Percentiles rank a stretch among this genome's conserved stretches.
phyloP scores from a whole-genome alignment of 2,329 filamentous ascomycete genomes.

The Corynespora cassiicola region DNA sequence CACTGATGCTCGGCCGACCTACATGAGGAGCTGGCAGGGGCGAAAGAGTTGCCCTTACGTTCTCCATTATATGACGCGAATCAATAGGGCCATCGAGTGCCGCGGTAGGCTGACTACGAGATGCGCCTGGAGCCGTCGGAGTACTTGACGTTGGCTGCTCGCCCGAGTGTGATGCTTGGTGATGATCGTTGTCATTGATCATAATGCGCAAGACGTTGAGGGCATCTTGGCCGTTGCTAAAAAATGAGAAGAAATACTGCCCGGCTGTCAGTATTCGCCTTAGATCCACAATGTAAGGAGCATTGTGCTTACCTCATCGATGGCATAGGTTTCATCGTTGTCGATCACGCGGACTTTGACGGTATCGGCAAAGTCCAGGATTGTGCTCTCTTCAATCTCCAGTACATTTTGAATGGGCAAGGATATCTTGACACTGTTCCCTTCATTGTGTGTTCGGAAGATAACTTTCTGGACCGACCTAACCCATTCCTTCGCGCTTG shows the following conservation, averaged over 20 bases:
- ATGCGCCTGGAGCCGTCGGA: constrained; percentile 16
- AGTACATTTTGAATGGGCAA: constrained; percentile 87
- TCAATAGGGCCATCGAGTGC: constrained; percentile 27
- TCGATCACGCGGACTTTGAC: constrained; percentile 93
- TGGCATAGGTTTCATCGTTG: constrained; percentile 90
- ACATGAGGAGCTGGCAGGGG: constrained; percentile 44
- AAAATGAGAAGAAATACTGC: constrained; percentile 96
- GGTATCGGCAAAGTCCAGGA: constrained; percentile 90
- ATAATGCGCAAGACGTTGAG: constrained; percentile 77
- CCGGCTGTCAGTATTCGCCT: constrained; percentile 9
- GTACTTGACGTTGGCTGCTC: constrained; percentile 17
- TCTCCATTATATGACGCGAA: constrained; percentile 39
- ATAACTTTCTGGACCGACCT: constrained; percentile 93
- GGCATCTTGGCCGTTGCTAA: constrained; percentile 83
- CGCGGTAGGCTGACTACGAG: constrained; percentile 13
- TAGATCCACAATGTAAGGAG: background rate
- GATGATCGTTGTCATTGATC: constrained; percentile 67
- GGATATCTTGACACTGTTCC: constrained; percentile 95
- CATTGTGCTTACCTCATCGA: constrained; percentile 75
- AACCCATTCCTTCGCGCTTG: constrained; percentile 95
- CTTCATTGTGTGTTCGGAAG: constrained; percentile 93
- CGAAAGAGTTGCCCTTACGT: constrained; percentile 53
- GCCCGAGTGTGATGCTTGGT: constrained; percentile 22
- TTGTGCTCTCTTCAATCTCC: constrained; percentile 89
- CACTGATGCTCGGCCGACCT: constrained; percentile 48